Base-by-base conservation (phyloP, 2,329 filamentous ascomycete genomes). In the Acephala macrosclerotiorum region DNA sequence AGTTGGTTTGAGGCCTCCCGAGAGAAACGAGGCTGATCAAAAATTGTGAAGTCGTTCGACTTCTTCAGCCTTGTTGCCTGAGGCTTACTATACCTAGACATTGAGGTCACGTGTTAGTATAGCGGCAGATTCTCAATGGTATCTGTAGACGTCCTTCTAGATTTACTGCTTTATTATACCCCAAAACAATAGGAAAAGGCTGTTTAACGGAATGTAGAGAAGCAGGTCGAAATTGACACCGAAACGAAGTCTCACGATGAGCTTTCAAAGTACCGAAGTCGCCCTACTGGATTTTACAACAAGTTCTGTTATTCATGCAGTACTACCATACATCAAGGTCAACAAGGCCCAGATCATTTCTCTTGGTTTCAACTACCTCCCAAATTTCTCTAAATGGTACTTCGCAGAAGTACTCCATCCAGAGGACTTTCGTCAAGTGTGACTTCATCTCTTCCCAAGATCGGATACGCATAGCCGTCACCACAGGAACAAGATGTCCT, bases 351-450 rank as follows among this genome's bases (percentile, higher is more conserved):
- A 62, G 35, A 49, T 56, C 60, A 8, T 26, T 45, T 22, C 38
- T 62, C n/a, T 62, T 62, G n/a, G 29, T 25, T 8, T 36, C 29
- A 7, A 51, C 51, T 29, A 58, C 53, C 29, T 63, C 60, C 51
- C 51, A 63, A 49, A 63, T 25, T 40, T 63, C 26, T 14, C 22
- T 40, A 14, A 63, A 63, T 3, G 60, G 60, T 25, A 58, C 33
- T 45, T 63, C 60, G 20, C 60, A 63, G 40, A 63, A 57, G 29
- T 47, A 57, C n/a, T 63, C 60, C 16, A 63, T 57, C 38, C 55
- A 63, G 20, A 63, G 38, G 18, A 58, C 60, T 9, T 56, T 63
- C 38, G 22, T n/a, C 14, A 63, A 35, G 33, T 63, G 53, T 25
- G 42, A 40, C 35, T 38, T 25, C 42, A 63, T 57, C 11, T 57